Evolutionary conservation across 129 eudicot genomes (phyloP).

Genomic region (Daucus carota): DNA sequence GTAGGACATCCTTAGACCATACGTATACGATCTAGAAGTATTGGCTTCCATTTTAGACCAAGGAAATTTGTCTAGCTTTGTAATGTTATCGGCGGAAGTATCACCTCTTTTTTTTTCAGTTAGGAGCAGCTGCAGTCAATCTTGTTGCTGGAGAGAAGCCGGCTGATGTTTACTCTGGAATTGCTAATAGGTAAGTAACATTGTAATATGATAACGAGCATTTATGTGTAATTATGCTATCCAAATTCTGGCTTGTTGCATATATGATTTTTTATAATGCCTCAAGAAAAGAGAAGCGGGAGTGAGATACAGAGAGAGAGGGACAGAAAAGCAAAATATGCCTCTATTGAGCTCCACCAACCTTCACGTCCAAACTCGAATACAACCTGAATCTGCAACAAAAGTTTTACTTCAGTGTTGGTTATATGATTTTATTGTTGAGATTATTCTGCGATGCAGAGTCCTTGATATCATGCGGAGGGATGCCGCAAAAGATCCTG

Average conservation of each 20-base stretch:
- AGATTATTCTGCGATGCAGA: constrained; percentile 25
- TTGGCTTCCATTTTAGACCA: background rate
- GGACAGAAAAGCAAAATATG: no score
- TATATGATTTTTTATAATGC: background rate
- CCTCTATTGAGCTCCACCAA: no score
- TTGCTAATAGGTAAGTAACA: constrained; percentile 66
- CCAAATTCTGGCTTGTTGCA: background rate
- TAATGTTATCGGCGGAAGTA: background rate
- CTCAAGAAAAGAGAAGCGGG: background rate
- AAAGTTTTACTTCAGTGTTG: background rate
- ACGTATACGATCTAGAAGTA: background rate
- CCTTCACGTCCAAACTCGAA: background rate
- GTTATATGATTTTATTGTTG: background rate
- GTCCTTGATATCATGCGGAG: constrained; percentile 82
- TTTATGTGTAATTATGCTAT: background rate
- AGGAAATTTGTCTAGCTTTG: background rate
- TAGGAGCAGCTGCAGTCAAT: constrained; percentile 96
- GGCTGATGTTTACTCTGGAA: constrained; percentile 93
- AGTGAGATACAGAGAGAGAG: background rate
- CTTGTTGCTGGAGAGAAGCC: constrained; percentile 90
- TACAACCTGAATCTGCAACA: background rate
- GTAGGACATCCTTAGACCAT: background rate
- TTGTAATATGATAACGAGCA: background rate
- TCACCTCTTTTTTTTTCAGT: constrained; percentile 26
- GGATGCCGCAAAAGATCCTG: constrained; percentile 74